Base-by-base conservation (phyloP, 1,284 basidiomycete species). In the Cryptococcus sp. region DNA sequence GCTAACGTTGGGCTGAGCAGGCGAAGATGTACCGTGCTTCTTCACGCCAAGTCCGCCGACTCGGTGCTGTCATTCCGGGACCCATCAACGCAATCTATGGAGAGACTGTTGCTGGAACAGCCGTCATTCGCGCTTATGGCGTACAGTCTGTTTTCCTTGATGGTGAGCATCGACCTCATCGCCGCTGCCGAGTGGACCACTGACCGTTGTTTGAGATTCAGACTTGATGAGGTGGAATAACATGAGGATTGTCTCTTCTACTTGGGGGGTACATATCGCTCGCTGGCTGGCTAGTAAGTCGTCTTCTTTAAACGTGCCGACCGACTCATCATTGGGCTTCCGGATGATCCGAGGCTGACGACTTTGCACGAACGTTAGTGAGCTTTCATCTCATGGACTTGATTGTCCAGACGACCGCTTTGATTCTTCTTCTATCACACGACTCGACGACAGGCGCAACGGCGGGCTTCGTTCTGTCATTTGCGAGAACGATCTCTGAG, bases 111-210 rank as follows among this genome's bases (percentile, higher is more conserved):
- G 71, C 68, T 26, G 71, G 71, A 1, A 61, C 70, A 13, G 63
- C 68, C 3, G 69, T 73, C 11, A 68, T 73, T 43, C 54, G 71
- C 7, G 69, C 71, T 15, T 70, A 69, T 47, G 71, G 71, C 4
- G 52, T 45, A 2, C 71, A 73, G 43, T 62, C 57, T 5, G 41
- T 64, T 13, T 69, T 65, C 52, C 47, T 69, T 13, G 56, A 64
- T 22, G 63, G 69, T 67, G 25, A 56, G 62, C 55, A 8, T n/a
- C 5, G 41, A 10, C 37, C 20, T 49, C 25, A 1, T 11, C 7
- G 19, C 15, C 25, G 17, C 23, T 22, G 13, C 25, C 23, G 1
- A 23, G 11, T 25, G 25, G 19, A 37, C 38, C 22, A 13, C 17
- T 34, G 46, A 3, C 13, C 16, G 16, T 20, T 20, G 5, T 15